Evolutionary conservation across 805 yeast species (phyloP).

Genomic region (Jamesozyma spencerorum): DNA sequence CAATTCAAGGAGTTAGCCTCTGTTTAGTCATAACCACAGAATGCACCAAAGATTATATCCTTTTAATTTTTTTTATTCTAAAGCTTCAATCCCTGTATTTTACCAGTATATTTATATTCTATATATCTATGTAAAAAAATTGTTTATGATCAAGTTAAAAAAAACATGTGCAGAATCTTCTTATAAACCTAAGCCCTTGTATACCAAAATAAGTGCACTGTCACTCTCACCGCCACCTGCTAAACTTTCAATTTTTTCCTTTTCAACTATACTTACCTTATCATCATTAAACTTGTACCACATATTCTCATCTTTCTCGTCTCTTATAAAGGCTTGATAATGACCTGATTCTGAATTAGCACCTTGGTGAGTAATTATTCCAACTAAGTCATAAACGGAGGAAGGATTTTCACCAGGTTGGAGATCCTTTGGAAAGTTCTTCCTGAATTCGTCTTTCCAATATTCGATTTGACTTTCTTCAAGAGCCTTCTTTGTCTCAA

Average conservation of each 20-base stretch:
- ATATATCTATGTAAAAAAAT: not conserved
- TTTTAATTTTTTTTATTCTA: not conserved
- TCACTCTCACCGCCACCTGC: conserved; percentile 99
- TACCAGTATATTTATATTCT: not conserved
- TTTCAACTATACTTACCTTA: conserved; percentile 66
- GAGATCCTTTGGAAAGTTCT: conserved; percentile 40
- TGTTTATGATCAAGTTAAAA: not conserved
- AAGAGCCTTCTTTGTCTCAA: conserved; percentile 40
- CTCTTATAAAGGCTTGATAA: conserved; percentile 82
- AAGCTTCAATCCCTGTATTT: not conserved
- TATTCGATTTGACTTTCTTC: conserved; percentile 42
- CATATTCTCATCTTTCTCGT: conserved; percentile 58
- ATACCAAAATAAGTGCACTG: conserved; percentile 80
- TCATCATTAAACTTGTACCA: conserved; percentile 98
- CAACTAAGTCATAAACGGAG: conserved; percentile 72
- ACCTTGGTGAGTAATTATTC: conserved; percentile 89
- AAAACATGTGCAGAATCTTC: not conserved
- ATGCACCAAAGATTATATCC: not conserved
- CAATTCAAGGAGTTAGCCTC: conserved; percentile 53
- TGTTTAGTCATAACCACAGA: conserved; percentile 12
- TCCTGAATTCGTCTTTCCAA: conserved; percentile 38
- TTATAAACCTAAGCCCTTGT: conserved; percentile 67
- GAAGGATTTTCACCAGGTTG: conserved; percentile 69
- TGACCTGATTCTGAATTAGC: conserved; percentile 96
- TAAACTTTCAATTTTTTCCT: conserved; percentile 71